phyloP scores from a whole-genome alignment of 768 basidiomycete genomes.

The Agrocybe chaxingu region DNA sequence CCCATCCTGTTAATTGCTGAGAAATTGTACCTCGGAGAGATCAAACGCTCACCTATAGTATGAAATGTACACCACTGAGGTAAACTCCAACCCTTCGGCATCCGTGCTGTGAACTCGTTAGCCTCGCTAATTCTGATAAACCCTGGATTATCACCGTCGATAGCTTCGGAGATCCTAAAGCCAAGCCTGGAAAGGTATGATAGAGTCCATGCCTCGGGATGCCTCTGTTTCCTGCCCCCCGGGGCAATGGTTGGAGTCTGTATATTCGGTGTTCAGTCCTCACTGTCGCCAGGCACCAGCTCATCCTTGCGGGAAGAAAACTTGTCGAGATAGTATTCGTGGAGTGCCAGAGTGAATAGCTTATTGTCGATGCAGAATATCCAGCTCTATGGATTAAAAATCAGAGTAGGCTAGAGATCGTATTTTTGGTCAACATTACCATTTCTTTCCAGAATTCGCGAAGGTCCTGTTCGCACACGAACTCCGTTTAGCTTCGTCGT shows the following conservation, averaged over 20 bases:
- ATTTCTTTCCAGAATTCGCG: constrained; percentile 13
- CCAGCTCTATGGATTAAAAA: constrained; percentile 13
- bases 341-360: constrained; percentile 15
- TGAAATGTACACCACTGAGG: constrained; percentile 21
- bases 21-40: neutral
- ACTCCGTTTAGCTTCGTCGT: neutral
- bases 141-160: constrained; percentile 19
- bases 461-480: constrained; percentile 4
- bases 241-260: neutral
- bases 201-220: constrained; percentile 18
- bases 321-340: constrained; percentile 20
- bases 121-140: constrained; percentile 21
- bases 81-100: constrained; percentile 18
- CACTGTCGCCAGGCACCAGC: neutral
- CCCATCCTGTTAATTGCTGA: constrained; percentile 10
- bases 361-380: constrained; percentile 22
- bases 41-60: constrained; percentile 12
- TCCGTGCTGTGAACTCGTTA: constrained; percentile 14
- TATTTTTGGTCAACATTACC: neutral
- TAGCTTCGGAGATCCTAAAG: constrained; percentile 10
- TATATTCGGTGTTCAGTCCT: neutral
- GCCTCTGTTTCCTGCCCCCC: neutral
- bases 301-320: constrained; percentile 8
- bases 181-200: constrained; percentile 12
- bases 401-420: neutral